Percentiles rank a stretch among this genome's conserved stretches.
These are phyloP conservation scores for Lanmaoa rubissima DNA, from an alignment of 768 basidiomycete species.

Conservation along the genomic window DNA sequence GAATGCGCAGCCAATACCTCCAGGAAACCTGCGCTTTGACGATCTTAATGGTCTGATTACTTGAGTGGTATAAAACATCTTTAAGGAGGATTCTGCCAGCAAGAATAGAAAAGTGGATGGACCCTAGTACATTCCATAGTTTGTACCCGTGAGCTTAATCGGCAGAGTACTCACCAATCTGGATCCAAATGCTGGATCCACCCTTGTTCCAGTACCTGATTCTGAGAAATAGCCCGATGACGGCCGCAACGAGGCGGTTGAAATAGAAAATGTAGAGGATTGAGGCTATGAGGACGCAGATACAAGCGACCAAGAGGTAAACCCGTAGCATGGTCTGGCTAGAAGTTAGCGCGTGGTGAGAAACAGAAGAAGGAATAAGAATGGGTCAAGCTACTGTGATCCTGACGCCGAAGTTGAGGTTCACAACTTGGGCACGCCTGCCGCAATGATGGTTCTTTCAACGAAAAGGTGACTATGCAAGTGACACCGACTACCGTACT, in stretches of 20 bases:
- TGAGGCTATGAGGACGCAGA: slow-evolving; percentile 52
- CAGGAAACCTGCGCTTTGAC: slow-evolving; percentile 86
- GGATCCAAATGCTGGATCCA: slow-evolving; percentile 77
- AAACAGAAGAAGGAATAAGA: not conserved
- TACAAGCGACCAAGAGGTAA: slow-evolving; percentile 61
- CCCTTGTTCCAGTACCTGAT: slow-evolving; percentile 76
- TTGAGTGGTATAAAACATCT: slow-evolving; percentile 86
- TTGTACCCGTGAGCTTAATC: not conserved
- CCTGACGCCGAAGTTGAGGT: not conserved
- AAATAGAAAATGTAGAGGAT: slow-evolving; percentile 87
- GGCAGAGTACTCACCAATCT: slow-evolving; percentile 56
- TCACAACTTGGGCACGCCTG: slow-evolving; percentile 6
- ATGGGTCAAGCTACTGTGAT: not conserved
- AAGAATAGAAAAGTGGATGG: slow-evolving; percentile 87
- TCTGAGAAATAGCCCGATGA: slow-evolving; percentile 66
- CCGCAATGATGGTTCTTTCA: no score
- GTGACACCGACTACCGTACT: not conserved
- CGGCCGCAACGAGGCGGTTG: slow-evolving; percentile 76
- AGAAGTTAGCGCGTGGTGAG: not conserved
- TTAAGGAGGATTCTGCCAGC: slow-evolving; percentile 86
- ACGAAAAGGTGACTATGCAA: no score
- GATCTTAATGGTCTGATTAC: slow-evolving; percentile 84
- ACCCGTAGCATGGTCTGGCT: slow-evolving; percentile 48
- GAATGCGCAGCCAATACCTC: slow-evolving; percentile 89
- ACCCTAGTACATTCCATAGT: slow-evolving; percentile 47